Evolutionary conservation across 441 rosid genomes (phyloP), one percentile per base, ranked within the genome.

Genomic region (Brassica hybrid): DNA sequence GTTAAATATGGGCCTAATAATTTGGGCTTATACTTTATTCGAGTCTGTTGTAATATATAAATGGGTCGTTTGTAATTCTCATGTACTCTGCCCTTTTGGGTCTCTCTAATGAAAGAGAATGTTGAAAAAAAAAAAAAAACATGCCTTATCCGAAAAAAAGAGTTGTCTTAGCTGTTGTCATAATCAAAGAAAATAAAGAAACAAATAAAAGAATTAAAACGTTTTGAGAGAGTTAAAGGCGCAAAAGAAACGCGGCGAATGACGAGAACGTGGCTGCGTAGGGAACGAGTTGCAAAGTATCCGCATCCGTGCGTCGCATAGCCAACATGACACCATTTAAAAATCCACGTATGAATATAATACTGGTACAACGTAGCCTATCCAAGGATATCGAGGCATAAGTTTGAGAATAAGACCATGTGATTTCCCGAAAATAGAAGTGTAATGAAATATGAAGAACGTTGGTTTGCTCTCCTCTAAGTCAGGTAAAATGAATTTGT

Each of bases 231-330:
- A 5, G 25, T 48, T 14, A 62, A 76, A 54, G 65, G 65, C 75
- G 65, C 71, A 70, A 70, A 61, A 52, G 30, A 23, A 52, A 62
- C 69, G 41, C 57, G 45, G 69, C 2, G 10, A 69, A 1, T 77
- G 69, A 48, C 30, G 77, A 67, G 59, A 66, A 72, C 77, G 77
- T 72, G 48, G 64, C 64, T 45, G 58, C 69, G 73, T 59, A 59
- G 73, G 57, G 1, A 65, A 65, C 67, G 54, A 57, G 71, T 65
- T 63, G 8, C 25, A 17, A 52, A 63, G 30, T 23, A 65, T 30
- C 54, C 34, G 73, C 76, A 67, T 65, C 72, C 76, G 80, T 63
- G 58, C 71, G 71, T 70, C 74, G 34, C 79, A 45, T 27, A 64
- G 54, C 11, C 50, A 54, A 36, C 63, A 48, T 68, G 69, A n/a